Evolutionary conservation across 345 rosid species (phyloP).

Genomic region (Erucastrum elatum): DNA sequence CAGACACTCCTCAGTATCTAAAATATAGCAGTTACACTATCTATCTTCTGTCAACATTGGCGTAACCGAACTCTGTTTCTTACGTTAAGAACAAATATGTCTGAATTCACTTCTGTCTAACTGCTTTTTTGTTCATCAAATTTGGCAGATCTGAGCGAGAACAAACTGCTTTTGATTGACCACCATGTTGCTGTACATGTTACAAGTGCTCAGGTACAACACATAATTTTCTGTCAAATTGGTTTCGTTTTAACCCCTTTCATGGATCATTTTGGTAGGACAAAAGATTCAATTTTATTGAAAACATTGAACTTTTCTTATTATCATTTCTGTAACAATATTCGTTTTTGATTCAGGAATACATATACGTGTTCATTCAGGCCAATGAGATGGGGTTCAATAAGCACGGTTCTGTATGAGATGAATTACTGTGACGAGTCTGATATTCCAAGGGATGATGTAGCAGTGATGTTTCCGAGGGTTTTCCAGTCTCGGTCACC

Average conservation of each 20-base stretch:
- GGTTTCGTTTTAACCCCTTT: background rate
- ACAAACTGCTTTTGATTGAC: slow-evolving; percentile 75
- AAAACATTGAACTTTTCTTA: no score
- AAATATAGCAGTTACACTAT: background rate
- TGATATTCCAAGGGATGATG: no score
- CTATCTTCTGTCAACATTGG: background rate
- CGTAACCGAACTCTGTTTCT: background rate
- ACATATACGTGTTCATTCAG: no score
- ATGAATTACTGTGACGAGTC: no score
- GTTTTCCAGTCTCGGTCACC: no score
- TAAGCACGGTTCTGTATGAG: no score
- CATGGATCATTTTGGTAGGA: background rate
- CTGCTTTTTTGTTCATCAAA: slow-evolving; percentile 29
- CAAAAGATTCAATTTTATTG: no score
- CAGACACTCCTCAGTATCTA: background rate
- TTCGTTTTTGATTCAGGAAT: no score
- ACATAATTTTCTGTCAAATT: background rate
- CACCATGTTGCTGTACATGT: slow-evolving; percentile 93
- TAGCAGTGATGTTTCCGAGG: no score
- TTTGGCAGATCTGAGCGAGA: slow-evolving; percentile 83
- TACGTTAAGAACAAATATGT: background rate
- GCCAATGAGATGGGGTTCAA: no score
- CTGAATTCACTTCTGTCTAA: background rate
- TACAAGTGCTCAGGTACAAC: slow-evolving; percentile 64
- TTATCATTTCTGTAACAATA: no score